Conservation (phyloP, 495 filamentous ascomycete species). For the Annulohypoxylon maeteangense region DNA sequence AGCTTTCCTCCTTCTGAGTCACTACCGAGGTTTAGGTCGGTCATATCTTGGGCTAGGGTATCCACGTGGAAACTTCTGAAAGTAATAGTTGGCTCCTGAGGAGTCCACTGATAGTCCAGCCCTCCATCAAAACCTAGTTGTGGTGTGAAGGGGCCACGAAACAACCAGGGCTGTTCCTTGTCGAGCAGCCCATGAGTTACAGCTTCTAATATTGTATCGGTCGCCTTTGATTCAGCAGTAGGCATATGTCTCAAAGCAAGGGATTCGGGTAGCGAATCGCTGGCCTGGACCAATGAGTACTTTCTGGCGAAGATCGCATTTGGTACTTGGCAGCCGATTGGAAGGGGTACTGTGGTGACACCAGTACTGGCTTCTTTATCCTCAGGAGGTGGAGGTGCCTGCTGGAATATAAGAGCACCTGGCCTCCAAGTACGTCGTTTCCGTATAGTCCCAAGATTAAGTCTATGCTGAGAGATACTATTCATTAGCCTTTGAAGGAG, state of each 20-base stretch:
- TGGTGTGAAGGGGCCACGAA: conserved; percentile 48
- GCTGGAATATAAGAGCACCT: conserved; percentile 30
- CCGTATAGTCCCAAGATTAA: conserved; percentile 23
- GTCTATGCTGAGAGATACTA: conserved; percentile 23
- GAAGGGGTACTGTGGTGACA: conserved; percentile 28
- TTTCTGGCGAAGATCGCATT: conserved; percentile 51
- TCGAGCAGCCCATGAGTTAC: conserved; percentile 46
- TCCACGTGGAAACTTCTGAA: conserved; percentile 33
- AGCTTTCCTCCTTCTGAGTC: neutral
- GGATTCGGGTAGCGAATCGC: conserved; percentile 37
- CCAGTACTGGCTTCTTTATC: conserved; percentile 31
- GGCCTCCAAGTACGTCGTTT: conserved; percentile 42
- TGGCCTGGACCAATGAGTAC: conserved; percentile 45
- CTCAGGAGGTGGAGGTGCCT: conserved; percentile 15
- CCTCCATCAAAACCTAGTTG: conserved; percentile 50
- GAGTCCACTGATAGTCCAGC: conserved; percentile 49
- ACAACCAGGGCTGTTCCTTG: conserved; percentile 40
- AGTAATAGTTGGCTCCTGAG: conserved; percentile 17
- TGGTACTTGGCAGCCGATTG: conserved; percentile 39
- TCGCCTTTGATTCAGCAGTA: conserved; percentile 48
- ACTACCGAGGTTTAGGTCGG: neutral
- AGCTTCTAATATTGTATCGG: conserved; percentile 57
- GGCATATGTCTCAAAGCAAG: conserved; percentile 45
- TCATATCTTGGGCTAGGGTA: neutral
- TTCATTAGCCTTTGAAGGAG: conserved; percentile 32